Percentiles rank a stretch among this genome's conserved stretches.
phyloP scores from a whole-genome alignment of 192 early-diverging fungal species.

The Obelidium mucronatum region DNA sequence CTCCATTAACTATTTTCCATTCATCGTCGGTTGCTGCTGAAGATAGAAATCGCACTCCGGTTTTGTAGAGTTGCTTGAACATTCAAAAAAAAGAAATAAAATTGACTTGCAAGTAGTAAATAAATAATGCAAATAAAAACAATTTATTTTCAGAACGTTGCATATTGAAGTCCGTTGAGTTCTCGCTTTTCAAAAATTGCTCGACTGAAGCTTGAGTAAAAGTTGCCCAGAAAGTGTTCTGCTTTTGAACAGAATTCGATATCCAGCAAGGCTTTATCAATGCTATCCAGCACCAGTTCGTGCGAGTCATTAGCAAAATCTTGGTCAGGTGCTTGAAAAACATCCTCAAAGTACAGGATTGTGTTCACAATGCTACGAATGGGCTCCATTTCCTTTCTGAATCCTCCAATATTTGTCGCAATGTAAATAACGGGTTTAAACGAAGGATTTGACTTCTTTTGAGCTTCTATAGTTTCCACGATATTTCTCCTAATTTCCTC shows the following conservation, averaged over 20 bases:
- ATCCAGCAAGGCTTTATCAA: conserved; percentile 30
- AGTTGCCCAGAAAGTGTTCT: conserved; percentile 30
- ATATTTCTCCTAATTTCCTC: neutral
- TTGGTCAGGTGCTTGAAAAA: conserved; percentile 2
- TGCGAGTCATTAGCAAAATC: too few species aligned
- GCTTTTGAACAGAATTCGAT: conserved; percentile 29
- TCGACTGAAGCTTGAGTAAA: conserved; percentile 38
- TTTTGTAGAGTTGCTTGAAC: too few species aligned
- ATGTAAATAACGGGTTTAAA: conserved; percentile 33
- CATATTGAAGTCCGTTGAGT: neutral
- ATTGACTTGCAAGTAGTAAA: too few species aligned
- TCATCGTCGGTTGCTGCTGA: too few species aligned
- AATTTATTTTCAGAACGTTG: conserved; percentile 17
- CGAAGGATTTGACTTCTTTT: too few species aligned
- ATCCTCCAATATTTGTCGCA: conserved; percentile 24
- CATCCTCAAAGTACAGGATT: conserved; percentile 31
- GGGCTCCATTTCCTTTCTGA: conserved; percentile 3
- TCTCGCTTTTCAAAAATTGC: conserved; percentile 37
- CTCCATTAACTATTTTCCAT: too few species aligned
- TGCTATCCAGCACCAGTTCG: conserved; percentile 10
- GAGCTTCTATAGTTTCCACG: too few species aligned
- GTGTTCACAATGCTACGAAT: too few species aligned
- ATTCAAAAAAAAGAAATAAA: too few species aligned
- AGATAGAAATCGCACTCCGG: too few species aligned
- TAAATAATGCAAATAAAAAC: neutral